Evolutionary conservation across 2,329 filamentous ascomycete species (phyloP).

Genomic region (Ophiocordyceps camponoti-saundersi): DNA sequence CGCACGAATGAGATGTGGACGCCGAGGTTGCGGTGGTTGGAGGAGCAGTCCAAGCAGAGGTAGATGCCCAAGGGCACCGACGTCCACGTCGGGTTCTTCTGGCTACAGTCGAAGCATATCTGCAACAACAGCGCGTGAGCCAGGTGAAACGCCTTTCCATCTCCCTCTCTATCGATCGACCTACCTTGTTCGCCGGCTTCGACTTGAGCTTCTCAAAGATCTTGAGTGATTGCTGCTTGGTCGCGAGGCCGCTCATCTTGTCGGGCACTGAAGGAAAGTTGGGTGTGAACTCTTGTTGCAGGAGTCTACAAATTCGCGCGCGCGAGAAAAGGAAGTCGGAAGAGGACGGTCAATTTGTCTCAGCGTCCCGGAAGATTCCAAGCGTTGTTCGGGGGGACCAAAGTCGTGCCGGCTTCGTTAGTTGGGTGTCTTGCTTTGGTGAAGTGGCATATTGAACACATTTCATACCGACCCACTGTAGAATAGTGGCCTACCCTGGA

Average conservation of each 20-base stretch:
- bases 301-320: too few species aligned
- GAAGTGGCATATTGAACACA: not conserved
- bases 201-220: conserved; percentile 96
- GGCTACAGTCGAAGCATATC: conserved; percentile 96
- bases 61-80: conserved; percentile 96
- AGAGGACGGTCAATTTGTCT: not conserved
- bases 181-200: conserved; percentile 86
- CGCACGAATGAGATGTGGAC: conserved; percentile 98
- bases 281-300: not conserved
- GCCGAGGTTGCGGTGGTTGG: conserved; percentile 91
- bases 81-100: conserved; percentile 97
- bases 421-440: not conserved
- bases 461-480: not conserved
- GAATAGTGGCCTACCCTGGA: too few species aligned
- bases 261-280: conserved; percentile 1
- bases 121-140: conserved; percentile 15
- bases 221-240: conserved; percentile 88
- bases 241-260: conserved; percentile 54
- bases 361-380: conserved; percentile 9
- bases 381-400: conserved; percentile 13
- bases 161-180: not conserved
- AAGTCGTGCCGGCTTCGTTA: conserved; percentile 9
- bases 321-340: not conserved
- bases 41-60: conserved; percentile 92
- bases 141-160: not conserved